A percentile compares a stretch with the other conserved stretches of the same genome.
These are phyloP conservation scores for Naganishia friedmannii DNA, from an alignment of 768 basidiomycete species.

Conservation along the genomic window DNA sequence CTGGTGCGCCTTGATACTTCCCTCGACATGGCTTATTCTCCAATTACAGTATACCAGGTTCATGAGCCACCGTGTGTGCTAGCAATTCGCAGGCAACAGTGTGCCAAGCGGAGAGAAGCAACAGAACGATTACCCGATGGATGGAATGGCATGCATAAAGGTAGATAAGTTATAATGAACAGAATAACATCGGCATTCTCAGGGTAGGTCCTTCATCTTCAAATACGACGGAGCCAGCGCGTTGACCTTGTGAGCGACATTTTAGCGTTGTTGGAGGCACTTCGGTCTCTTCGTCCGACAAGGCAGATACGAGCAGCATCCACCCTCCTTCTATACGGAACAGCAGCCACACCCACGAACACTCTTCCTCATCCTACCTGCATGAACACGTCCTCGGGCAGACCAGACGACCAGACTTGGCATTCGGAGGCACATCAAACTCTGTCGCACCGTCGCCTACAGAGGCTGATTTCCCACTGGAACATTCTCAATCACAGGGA, in stretches of 20 bases:
- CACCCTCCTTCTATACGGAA: background rate
- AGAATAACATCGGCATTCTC: conserved; percentile 28
- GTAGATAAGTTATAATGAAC: conserved; percentile 11
- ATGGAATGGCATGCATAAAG: too few relatives aligned
- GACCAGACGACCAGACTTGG: conserved; percentile 9
- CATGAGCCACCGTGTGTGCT: too few relatives aligned
- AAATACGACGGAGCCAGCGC: too few relatives aligned
- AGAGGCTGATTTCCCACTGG: conserved; percentile 1
- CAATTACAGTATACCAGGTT: too few relatives aligned
- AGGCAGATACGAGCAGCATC: conserved; percentile 4
- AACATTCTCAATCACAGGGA: background rate
- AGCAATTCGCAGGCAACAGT: too few relatives aligned
- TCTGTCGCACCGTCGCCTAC: conserved; percentile 24
- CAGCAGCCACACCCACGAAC: background rate
- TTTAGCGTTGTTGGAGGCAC: conserved; percentile 3
- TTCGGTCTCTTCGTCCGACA: background rate
- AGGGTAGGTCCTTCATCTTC: conserved; percentile 5
- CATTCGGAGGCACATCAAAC: background rate
- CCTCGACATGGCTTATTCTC: too few relatives aligned
- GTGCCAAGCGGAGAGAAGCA: too few relatives aligned
- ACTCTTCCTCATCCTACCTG: background rate
- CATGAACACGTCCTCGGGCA: background rate
- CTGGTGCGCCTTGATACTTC: too few relatives aligned
- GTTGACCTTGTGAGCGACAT: too few relatives aligned
- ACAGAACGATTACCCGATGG: too few relatives aligned